Evolutionary conservation across 2,329 filamentous ascomycete genomes (phyloP).

Genomic region (Botrytis elliptica): DNA sequence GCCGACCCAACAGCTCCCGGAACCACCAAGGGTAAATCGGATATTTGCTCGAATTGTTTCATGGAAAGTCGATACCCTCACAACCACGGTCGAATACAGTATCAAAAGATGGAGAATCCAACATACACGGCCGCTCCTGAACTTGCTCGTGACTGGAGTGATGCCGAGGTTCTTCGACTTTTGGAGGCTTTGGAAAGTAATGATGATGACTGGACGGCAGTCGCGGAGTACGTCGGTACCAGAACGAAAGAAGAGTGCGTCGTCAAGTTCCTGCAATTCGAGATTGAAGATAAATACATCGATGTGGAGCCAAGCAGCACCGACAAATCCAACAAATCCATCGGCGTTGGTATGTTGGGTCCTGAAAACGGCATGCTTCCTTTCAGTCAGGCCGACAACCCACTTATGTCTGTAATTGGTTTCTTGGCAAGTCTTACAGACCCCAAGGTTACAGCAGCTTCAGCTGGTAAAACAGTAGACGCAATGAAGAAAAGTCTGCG

Average conservation of each 20-base stretch:
- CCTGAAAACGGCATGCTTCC: slow-evolving; percentile 77
- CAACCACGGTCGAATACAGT: slow-evolving; percentile 76
- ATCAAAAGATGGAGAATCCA: slow-evolving; percentile 86
- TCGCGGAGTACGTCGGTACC: slow-evolving; percentile 88
- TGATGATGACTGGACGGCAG: slow-evolving; percentile 93
- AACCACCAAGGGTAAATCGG: slow-evolving; percentile 63
- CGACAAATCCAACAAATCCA: slow-evolving; percentile 45
- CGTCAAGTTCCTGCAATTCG: slow-evolving; percentile 90
- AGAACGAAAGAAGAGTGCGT: slow-evolving; percentile 95
- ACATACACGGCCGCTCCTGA: slow-evolving; percentile 76
- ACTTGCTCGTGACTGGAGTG: slow-evolving; percentile 77
- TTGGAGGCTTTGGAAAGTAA: slow-evolving; percentile 90
- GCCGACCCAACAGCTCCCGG: slow-evolving; percentile 41
- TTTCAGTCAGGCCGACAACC: slow-evolving; percentile 90
- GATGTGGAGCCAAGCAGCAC: slow-evolving; percentile 67
- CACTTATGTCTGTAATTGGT: slow-evolving; percentile 91
- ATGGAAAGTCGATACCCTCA: slow-evolving; percentile 79
- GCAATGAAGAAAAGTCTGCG: slow-evolving; percentile 80
- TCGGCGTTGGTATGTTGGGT: slow-evolving; percentile 64
- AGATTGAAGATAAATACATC: slow-evolving; percentile 96
- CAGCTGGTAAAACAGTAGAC: slow-evolving; percentile 82
- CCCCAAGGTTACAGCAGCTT: slow-evolving; percentile 84
- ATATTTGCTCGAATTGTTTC: slow-evolving; percentile 89
- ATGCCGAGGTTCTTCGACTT: slow-evolving; percentile 83
- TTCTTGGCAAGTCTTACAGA: slow-evolving; percentile 92